phyloP scores from a whole-genome alignment of 2,329 filamentous ascomycete genomes.

The Passalora sequoiae region DNA sequence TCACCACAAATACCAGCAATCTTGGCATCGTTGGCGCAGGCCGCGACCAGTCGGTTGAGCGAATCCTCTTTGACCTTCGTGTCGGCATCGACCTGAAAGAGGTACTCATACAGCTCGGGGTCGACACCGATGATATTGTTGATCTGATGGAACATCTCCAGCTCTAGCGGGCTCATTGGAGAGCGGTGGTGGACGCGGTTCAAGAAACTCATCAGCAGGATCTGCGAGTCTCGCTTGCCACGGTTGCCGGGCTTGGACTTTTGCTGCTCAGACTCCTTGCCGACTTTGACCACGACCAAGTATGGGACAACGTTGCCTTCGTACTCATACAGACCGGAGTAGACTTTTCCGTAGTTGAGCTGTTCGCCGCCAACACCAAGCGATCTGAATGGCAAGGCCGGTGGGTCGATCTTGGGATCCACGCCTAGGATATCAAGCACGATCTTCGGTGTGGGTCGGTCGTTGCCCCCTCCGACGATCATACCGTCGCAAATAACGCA shows the following conservation, averaged over 20 bases:
- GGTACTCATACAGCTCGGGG: conserved; percentile 95
- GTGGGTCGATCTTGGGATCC: conserved; percentile 85
- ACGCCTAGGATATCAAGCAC: conserved; percentile 96
- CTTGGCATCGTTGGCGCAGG: conserved; percentile 85
- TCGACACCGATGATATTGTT: conserved; percentile 98
- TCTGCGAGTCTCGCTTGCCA: conserved; percentile 98
- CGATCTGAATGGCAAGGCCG: conserved; percentile 93
- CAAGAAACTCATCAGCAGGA: conserved; percentile 97
- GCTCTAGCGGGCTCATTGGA: conserved; percentile 89
- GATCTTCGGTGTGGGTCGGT: conserved; percentile 89
- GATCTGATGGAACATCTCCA: conserved; percentile 98
- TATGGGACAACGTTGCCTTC: conserved; percentile 98
- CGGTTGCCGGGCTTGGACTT: conserved; percentile 71
- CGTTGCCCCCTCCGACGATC: conserved; percentile 99
- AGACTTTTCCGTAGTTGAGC: conserved; percentile 99
- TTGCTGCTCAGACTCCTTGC: conserved; percentile 62
- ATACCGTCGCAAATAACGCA: conserved; percentile 94
- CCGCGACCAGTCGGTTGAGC: conserved; percentile 82
- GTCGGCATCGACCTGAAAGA: conserved; percentile 95
- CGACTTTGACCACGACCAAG: conserved; percentile 93
- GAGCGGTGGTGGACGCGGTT: conserved; percentile 98
- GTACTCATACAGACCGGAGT: conserved; percentile 95
- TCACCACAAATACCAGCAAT: conserved; percentile 94
- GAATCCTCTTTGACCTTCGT: conserved; percentile 88
- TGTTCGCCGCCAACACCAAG: conserved; percentile 94